Evolutionary conservation across 352 stramenopile species (phyloP), one percentile per base, ranked within the genome.

Genomic region (Globisporangium mamillatum): DNA sequence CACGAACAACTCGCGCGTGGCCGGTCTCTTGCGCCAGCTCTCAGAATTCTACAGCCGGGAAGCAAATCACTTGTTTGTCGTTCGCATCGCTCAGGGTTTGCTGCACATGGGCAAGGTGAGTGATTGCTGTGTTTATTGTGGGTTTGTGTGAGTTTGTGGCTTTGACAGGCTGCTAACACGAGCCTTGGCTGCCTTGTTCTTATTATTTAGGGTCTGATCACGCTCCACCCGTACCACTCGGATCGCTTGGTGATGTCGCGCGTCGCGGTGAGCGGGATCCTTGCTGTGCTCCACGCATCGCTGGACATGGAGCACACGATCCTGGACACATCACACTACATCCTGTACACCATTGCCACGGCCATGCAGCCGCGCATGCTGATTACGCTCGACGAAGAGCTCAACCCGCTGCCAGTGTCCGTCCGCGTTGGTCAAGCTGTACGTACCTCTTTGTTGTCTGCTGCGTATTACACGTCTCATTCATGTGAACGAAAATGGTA

Each of bases 1-100:
- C 52, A 99, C 97, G n/a, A 99, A 99, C 80, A 99, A 99, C 80
- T 99, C 95, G 48, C 91, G 98, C 27, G 96, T 99, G 58, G 98
- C 98, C 22, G 97, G 97, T 66, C 81, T 99, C 34, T 86, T 99
- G 63, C 93, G 98, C 57, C 89, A 97, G 71, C 84, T 99, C 65
- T 98, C 94, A 38, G 97, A 99, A 74, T 99, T 99, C 73, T 99
- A 99, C 85, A 96, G 76, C 61, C 97, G 98, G 44, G 98, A 99
- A 68, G 88, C 97, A 48, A 96, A 98, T 68, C 95, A 98, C 69
- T 85, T 99, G 29, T 99, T 99, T 66, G 97, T 99, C 61, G 97
- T 99, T 38, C 94, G 98, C 68, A 98, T 99, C 70, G 94, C 98
- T 32, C 98, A 99, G 77, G 98, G 97, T 24, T 85, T 99, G 69